These are phyloP conservation scores for Apiospora saccharicola DNA, from an alignment of 2,329 filamentous ascomycete species.

Conservation along the genomic window DNA sequence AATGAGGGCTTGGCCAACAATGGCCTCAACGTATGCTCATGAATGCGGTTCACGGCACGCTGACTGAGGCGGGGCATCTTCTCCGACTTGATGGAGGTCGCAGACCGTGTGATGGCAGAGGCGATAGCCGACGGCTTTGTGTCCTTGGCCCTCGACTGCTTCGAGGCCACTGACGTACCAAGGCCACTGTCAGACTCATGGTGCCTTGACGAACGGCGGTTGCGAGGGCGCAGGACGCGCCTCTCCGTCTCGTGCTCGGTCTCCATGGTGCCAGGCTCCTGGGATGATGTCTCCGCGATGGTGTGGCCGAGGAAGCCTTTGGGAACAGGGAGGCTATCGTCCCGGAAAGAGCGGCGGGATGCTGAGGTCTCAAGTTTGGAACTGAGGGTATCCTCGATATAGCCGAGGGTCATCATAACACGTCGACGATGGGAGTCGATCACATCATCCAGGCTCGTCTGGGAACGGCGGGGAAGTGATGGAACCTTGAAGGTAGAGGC, in stretches of 20 bases:
- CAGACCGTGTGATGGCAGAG: slow-evolving; percentile 69
- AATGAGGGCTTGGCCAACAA: slow-evolving; percentile 76
- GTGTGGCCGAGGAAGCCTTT: slow-evolving; percentile 65
- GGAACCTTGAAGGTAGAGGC: slow-evolving; percentile 55
- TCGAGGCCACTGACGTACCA: slow-evolving; percentile 79
- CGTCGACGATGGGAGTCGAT: slow-evolving; percentile 74
- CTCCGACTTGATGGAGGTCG: slow-evolving; percentile 53
- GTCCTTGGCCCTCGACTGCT: slow-evolving; percentile 58
- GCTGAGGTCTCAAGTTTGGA: slow-evolving; percentile 48
- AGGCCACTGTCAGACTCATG: slow-evolving; percentile 88
- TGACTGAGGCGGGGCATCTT: slow-evolving; percentile 69
- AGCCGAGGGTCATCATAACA: slow-evolving; percentile 69
- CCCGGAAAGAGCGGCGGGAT: slow-evolving; percentile 53
- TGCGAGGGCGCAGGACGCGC: slow-evolving; percentile 61
- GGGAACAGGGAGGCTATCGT: slow-evolving; percentile 67
- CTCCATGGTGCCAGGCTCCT: neutral
- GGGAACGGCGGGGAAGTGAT: slow-evolving; percentile 68
- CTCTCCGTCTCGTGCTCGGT: slow-evolving; percentile 47
- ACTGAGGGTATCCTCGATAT: slow-evolving; percentile 69
- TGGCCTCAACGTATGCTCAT: slow-evolving; percentile 79
- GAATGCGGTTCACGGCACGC: slow-evolving; percentile 78
- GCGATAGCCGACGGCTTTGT: slow-evolving; percentile 51
- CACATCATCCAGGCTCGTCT: slow-evolving; percentile 75
- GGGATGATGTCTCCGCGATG: slow-evolving; percentile 44
- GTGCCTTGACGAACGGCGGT: slow-evolving; percentile 64